Base-by-base conservation (phyloP, 192 early-diverging fungal genomes). In the Entomortierella beljakovae region DNA sequence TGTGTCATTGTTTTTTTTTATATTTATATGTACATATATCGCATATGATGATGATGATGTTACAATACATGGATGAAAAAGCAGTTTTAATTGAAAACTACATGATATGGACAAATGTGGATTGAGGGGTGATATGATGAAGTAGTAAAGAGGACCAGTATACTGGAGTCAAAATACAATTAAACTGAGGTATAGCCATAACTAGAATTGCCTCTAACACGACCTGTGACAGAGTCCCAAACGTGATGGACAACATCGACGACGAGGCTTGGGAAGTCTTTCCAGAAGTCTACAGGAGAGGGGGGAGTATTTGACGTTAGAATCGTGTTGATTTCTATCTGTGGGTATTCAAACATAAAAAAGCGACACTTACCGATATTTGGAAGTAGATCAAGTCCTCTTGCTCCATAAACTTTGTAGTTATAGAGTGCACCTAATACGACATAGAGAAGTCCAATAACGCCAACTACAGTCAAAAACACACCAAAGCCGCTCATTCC, bases 191-290 rank as follows among this genome's bases (percentile, higher is more conserved):
- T 61, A 34, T 79, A 79, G 29, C 61, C 75, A 20, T 56, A 38
- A 23, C 61, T 46, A 34, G n/a, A n/a, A n/a, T n/a, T n/a, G n/a
- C 52, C 34, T 51, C 57, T 43, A 31, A 35, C 23, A 28, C 75
- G 60, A 9, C 67, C 75, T 4, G 75, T 79, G 28, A 70, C 75
- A 16, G 75, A 69, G 23, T 79, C 61, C 75, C 75, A 79, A 11
- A 79, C 61, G 20, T 70, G 67, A 31, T 62, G 75, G 42, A 55
- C 61, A 50, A 79, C 67, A 55, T 79, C 75, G 6, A 65, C 56
- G 6, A 79, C 75, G 2, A 79, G 68, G 22, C 51, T 49, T 3
- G 75, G 75, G 40, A 79, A 79, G 23, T 79, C 75, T 64, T 57
- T 69, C 67, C 66, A 70, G 42, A 79, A 79, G 18, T 70, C 75